Base-by-base conservation (phyloP, 139 green algal species). In the Chlamydomonas eustigma region DNA sequence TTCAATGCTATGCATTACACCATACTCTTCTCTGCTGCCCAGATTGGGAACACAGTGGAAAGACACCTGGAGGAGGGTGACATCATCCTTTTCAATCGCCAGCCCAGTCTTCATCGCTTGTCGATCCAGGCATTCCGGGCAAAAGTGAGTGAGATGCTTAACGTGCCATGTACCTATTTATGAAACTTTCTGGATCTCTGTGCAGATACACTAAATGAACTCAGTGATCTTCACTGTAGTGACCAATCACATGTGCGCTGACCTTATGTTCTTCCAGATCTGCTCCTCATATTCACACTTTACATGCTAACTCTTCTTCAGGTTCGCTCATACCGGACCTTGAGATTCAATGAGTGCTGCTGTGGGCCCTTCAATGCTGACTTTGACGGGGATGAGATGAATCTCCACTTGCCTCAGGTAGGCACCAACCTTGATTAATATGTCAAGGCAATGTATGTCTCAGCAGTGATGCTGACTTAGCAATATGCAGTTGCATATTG, bases 321-420 rank as follows among this genome's bases (percentile, higher is more conserved):
- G 44, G 66, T 73, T 5, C 66, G 66, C 33, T 51, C 88, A 2
- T 96, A 91, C 81, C 87, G 93, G 68, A 99, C 96, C 1, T 85
- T 99, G 35, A 88, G 96, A 35, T 98, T 99, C 91, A 99, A 99
- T 85, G 94, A 98, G 91, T 98, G 91, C 78, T 90, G 92, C 18
- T 99, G 95, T 90, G 88, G 83, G 31, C 95, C 95, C 33, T 99
- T 98, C 91, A 99, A 99, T 79, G 95, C 95, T 4, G 95, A 99
- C 83, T 99, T 99, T 85, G 95, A 99, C 83, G 95, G 95, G 5
- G 95, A 99, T 74, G 95, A 99, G 85, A 99, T 99, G 95, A 99
- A 99, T 84, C 81, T 99, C 80, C 95, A 98, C 80, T 88, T 97
- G 74, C 95, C 95, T 31, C 92, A 89, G 76, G 85, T 88, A 52